Evolutionary conservation across 345 rosid species (phyloP), one percentile per base, ranked within the genome.

Genomic region (Aegle marmelos): DNA sequence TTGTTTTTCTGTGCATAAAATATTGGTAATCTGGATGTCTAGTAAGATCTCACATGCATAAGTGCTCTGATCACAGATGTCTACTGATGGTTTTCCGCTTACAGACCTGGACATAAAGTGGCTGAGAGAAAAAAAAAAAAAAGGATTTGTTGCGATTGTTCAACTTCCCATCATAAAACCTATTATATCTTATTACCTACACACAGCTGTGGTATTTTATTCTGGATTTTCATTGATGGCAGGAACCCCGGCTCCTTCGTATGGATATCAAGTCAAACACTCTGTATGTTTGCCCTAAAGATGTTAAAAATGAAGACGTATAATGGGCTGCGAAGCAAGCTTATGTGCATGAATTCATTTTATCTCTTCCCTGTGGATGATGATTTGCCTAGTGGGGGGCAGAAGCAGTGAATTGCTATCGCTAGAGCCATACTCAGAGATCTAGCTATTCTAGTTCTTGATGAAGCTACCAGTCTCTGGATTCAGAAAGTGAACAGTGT

Each of bases 381-480:
- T 81, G 79, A 82, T 63, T 74, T 85, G 64, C 87, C 85, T 24
- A 88, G 90, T 30, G 87, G 89, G 9, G 91, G 93, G 76, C 90
- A 90, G 78, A 87, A 85, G 85, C 91, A 88, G 82, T 83, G 85
- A 76, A 79, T 90, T 67, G 89, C 90, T 61, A 81, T 88, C 76
- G 91, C 93, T 41, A 78, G 91, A 80, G 91, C 90, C 64, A 82
- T 88, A 50, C 88, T 90, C 11, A 87, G 83, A 63, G 86, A 90
- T 65, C 91, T 90, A n/a, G 79, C 81, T 25, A 84, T 90, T 62
- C 78, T 90, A 21, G 75, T 90, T 59, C 83, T 90, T 3, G 93
- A 90, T 76, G 91, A 90, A 86, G 89, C 90, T 56, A 90, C 93
- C 69, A 90, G 93, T 78, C 91, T 8, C 80, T 90, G 61, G 90